phyloP scores from a whole-genome alignment of 208 protist species.

The Wallacemonas sp. region DNA sequence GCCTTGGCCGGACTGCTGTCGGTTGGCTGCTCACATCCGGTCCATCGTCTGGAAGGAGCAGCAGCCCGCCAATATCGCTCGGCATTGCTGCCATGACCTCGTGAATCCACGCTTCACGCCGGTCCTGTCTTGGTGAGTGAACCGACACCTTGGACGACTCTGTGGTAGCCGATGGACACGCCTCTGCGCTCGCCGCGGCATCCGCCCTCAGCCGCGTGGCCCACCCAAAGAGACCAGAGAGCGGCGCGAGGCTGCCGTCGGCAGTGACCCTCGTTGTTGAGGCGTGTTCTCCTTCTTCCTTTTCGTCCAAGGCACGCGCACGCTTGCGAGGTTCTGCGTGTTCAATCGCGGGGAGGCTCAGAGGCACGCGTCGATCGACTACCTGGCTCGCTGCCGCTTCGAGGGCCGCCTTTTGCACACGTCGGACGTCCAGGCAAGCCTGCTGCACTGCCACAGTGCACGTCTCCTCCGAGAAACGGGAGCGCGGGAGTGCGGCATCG shows the following conservation, averaged over 20 bases:
- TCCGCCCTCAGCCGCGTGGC: not conserved
- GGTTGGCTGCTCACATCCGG: no score
- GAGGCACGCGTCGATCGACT: slow-evolving; percentile 1
- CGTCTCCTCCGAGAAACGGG: not conserved
- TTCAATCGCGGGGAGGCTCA: not conserved
- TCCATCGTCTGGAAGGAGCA: no score
- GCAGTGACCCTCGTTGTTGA: not conserved
- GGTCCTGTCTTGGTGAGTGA: no score
- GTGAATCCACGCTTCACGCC: not conserved
- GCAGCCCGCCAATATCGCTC: not conserved
- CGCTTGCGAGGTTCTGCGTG: not conserved
- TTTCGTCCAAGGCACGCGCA: not conserved
- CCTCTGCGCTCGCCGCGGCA: not conserved
- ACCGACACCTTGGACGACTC: no score
- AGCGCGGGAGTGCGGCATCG: not conserved
- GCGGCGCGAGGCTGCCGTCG: not conserved
- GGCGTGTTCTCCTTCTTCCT: not conserved
- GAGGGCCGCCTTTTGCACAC: not conserved
- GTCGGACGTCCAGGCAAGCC: not conserved
- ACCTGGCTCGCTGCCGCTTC: not conserved
- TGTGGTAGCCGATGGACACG: no score
- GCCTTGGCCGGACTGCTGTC: no score
- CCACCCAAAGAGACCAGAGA: not conserved
- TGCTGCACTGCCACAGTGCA: not conserved
- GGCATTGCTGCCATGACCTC: not conserved